A percentile compares a stretch with the other conserved stretches of the same genome.
Conservation (phyloP, 805 yeast species). For the Metschnikowia colocasiae region DNA sequence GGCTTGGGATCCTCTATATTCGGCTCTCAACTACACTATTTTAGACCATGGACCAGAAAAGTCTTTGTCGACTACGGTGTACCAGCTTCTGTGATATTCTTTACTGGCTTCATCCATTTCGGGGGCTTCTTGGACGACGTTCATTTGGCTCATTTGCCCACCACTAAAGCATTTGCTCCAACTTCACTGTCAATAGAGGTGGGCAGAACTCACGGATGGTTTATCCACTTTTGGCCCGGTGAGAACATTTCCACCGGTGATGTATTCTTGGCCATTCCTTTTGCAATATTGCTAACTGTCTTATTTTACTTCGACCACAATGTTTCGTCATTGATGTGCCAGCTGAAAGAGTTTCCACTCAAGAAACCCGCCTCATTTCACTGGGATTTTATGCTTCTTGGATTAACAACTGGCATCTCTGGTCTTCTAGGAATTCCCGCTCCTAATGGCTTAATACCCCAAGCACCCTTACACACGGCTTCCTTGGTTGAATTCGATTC, state of each 20-base stretch:
- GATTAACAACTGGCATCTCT: constrained; percentile 80
- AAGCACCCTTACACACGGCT: constrained; percentile 90
- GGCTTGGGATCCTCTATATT: constrained; percentile 61
- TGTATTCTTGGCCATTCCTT: constrained; percentile 87
- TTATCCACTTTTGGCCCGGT: constrained; percentile 67
- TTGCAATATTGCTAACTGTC: constrained; percentile 79
- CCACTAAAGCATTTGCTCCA: constrained; percentile 70
- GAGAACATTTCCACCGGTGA: constrained; percentile 60
- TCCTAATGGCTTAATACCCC: constrained; percentile 95
- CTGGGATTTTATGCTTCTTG: constrained; percentile 84
- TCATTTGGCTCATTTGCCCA: constrained; percentile 60
- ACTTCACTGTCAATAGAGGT: constrained; percentile 37
- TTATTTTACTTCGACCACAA: constrained; percentile 94
- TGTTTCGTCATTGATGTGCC: constrained; percentile 90
- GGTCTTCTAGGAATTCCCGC: constrained; percentile 92
- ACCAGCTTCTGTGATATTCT: constrained; percentile 78
- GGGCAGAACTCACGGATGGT: constrained; percentile 61
- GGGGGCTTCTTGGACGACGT: constrained; percentile 69
- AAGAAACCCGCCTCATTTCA: constrained; percentile 88
- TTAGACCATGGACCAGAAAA: constrained; percentile 58
- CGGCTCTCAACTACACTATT: constrained; percentile 60
- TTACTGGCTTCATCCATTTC: constrained; percentile 90
- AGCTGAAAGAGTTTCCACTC: constrained; percentile 73
- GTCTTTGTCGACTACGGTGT: constrained; percentile 83
- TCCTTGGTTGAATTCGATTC: constrained; percentile 60